phyloP scores from a whole-genome alignment of 331 rosid genomes.

The Rhamnella rubrinervis region DNA sequence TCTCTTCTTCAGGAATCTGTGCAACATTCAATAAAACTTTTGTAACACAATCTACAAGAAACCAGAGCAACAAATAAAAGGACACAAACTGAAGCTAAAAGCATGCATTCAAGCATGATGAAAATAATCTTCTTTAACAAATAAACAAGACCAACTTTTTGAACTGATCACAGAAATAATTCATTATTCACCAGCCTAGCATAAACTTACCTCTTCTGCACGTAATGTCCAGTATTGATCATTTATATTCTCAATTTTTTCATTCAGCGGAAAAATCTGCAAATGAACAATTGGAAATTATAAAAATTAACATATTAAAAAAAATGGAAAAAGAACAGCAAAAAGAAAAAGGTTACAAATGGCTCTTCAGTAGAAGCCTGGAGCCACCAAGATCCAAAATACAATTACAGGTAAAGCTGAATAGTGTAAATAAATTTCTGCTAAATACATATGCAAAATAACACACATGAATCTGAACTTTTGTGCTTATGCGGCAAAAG shows the following conservation, averaged over 20 bases:
- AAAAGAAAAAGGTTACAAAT: background rate
- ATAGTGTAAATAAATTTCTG: background rate
- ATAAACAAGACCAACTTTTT: too few relatives aligned
- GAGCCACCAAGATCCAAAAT: background rate
- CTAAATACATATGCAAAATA: background rate
- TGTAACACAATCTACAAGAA: background rate
- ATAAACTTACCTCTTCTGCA: slow-evolving; percentile 74
- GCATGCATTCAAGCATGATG: too few relatives aligned
- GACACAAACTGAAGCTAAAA: too few relatives aligned
- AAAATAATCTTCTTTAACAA: too few relatives aligned
- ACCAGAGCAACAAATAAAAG: background rate
- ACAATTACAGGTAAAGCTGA: background rate
- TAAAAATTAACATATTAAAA: background rate
- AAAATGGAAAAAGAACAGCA: too few relatives aligned
- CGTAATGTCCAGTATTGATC: slow-evolving; percentile 97
- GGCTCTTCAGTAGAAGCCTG: too few relatives aligned
- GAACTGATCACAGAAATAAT: background rate
- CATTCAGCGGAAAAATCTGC: slow-evolving; percentile 85
- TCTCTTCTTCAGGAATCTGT: slow-evolving; percentile 93
- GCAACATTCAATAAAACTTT: slow-evolving; percentile 1
- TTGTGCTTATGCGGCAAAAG: too few relatives aligned
- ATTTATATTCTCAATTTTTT: slow-evolving; percentile 88
- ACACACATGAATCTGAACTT: too few relatives aligned
- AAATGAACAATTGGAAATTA: slow-evolving; percentile 7
- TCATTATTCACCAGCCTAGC: background rate